Evolutionary conservation across 805 yeast species (phyloP), one percentile per base, ranked within the genome.

Genomic region (Metschnikowia koreensis): DNA sequence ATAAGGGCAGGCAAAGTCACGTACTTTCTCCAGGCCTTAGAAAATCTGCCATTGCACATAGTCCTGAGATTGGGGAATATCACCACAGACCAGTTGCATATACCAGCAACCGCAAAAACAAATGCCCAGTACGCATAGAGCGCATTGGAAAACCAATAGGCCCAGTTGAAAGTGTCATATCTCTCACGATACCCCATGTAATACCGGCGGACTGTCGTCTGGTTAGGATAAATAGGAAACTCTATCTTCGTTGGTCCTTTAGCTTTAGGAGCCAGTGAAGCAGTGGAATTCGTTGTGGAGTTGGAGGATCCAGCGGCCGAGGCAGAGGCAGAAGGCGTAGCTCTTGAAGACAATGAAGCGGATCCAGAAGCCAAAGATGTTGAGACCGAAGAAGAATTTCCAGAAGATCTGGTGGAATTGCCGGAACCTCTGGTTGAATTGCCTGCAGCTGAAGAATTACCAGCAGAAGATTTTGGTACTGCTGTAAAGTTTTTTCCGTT

Each of bases 1-100:
- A 52, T 51, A 6, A 71, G 60, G 0, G 82, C 76, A n/a, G 82
- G 81, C 9, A 74, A 56, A 0, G 73, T 64, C 8, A 77, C 44
- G 38, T 66, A 60, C 15, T 67, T 66, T 53, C 81, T 64, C 51
- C 74, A 57, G 53, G 63, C 51, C 50, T 71, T 76, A 4, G 72
- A 55, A 2, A 66, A 10, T 4, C 66, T 63, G 49, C 64, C 70
- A 7, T 59, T 55, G 48, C 45, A 56, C 9, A 10, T 10, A 11
- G 31, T 39, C 26, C 61, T 42, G 34, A 51, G 28, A 12, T 48
- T 38, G 1, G 62, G 62, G 47, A 57, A 57, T 4, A 54, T 29
- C 16, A 47, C 47, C 44, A 48, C 54, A 6, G 48, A 42, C 62
- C 61, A 59, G 40, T 59, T 57, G 31, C 50, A 43, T 7, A 45